Evolutionary conservation across 768 basidiomycete species (phyloP).

Genomic region (Lactarius pseudohatsudake): DNA sequence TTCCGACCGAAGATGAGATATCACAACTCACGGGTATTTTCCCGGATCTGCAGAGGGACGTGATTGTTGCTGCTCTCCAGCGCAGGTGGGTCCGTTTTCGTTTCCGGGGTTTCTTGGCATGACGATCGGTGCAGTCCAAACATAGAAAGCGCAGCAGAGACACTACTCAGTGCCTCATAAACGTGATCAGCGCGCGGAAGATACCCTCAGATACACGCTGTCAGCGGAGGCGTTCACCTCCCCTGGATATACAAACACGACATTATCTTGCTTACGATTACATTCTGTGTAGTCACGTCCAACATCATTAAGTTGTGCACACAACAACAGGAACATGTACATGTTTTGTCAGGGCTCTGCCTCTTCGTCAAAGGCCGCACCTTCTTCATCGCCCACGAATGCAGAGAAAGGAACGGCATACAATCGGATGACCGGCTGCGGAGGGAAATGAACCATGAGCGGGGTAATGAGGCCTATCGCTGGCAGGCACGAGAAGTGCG

Average conservation of each 20-base stretch:
- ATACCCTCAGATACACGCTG: not conserved
- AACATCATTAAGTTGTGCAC: conserved; percentile 7
- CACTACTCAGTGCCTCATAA: conserved; percentile 52
- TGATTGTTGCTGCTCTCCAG: conserved; percentile 74
- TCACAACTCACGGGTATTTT: conserved; percentile 77
- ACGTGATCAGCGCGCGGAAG: not conserved
- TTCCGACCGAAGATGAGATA: conserved; percentile 77
- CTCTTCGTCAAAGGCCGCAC: conserved; percentile 44
- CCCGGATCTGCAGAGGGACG: conserved; percentile 71
- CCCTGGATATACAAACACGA: conserved; percentile 3
- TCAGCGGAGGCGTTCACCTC: not conserved
- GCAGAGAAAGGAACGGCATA: conserved; percentile 89
- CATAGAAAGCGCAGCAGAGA: conserved; percentile 81
- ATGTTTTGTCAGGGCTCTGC: conserved; percentile 35
- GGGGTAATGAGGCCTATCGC: conserved; percentile 14
- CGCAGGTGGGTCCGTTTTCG: conserved; percentile 57
- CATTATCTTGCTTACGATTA: conserved; percentile 1
- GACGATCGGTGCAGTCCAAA: conserved; percentile 53
- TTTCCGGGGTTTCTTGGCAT: conserved; percentile 20
- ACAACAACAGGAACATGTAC: conserved; percentile 5
- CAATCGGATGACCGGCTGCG: conserved; percentile 87
- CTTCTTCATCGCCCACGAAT: conserved; percentile 74
- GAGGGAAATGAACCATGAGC: conserved; percentile 26
- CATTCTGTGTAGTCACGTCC: conserved; percentile 8
- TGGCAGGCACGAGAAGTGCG: not conserved